A percentile compares a stretch with the other conserved stretches of the same genome.
Evolutionary conservation across 2,329 filamentous ascomycete genomes (phyloP).

Genomic region (Penicillium sp.): DNA sequence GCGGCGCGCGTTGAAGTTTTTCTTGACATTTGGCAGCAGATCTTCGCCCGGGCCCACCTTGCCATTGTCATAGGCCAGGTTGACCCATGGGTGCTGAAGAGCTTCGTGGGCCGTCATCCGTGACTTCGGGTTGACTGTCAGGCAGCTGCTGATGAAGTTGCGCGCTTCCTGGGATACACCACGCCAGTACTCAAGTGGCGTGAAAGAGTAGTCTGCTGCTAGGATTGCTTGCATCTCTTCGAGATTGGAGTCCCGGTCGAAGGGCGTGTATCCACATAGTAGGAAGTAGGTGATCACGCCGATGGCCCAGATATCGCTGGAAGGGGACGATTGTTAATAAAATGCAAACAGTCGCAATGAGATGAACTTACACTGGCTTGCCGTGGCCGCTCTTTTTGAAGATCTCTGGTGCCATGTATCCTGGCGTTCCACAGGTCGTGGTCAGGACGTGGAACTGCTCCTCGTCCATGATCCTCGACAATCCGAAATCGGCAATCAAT

Average conservation of each 20-base stretch:
- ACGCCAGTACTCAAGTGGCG: constrained; percentile 92
- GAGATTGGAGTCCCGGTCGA: constrained; percentile 94
- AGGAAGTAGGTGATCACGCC: constrained; percentile 99
- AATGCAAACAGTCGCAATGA: background rate
- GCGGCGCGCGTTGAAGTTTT: constrained; percentile 66
- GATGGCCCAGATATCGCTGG: constrained; percentile 89
- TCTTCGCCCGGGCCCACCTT: constrained; percentile 47
- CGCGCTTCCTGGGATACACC: constrained; percentile 82
- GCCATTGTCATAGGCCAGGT: constrained; percentile 50
- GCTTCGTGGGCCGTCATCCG: constrained; percentile 89
- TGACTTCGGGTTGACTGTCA: constrained; percentile 82
- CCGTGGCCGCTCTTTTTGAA: constrained; percentile 98
- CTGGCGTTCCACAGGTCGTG: constrained; percentile 94
- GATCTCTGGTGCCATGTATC: constrained; percentile 99
- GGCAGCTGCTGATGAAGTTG: constrained; percentile 86
- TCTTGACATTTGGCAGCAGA: constrained; percentile 63
- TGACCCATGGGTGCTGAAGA: constrained; percentile 63
- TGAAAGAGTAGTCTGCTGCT: constrained; percentile 93
- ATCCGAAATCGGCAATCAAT: constrained; percentile 92
- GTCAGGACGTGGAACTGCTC: constrained; percentile 97
- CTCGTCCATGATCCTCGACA: constrained; percentile 97
- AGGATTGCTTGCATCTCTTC: constrained; percentile 99
- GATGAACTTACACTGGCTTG: constrained; percentile 73
- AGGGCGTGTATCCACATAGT: constrained; percentile 95
- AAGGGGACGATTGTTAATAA: constrained; percentile 1